Base-by-base conservation (phyloP, 2,329 filamentous ascomycete genomes). In the Samsoniella hepiali region DNA sequence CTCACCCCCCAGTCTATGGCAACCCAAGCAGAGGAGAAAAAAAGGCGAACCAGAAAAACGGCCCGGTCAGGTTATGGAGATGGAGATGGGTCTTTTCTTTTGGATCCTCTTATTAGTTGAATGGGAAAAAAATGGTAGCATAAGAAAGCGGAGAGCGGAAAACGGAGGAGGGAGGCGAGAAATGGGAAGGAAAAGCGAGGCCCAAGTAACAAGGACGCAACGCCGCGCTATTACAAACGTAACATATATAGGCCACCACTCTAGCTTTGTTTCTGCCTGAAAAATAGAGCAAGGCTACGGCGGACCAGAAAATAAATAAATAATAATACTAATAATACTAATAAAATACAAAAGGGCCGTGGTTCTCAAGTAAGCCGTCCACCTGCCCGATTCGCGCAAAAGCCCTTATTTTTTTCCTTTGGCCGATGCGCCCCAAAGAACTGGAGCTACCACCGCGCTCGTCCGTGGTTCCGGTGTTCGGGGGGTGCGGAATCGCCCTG, bases 351-450 rank as follows among this genome's bases (percentile, higher is more conserved):
- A 38, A 55, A 55, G 51, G 36, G 22, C 34, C 51, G 40, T 10
- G 40, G 27, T 22, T 27, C 29, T 29, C 44, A n/a, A 7, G 27
- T 34, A 51, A 10, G 29, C 56, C 22, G 51, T 47, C 31, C 42
- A 62, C 60, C 60, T 62, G 60, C 60, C 60, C 44, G 60, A 62
- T 62, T 62, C 31, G 53, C 53, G n/a, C 53, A 49, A 47, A 45
- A 13, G 13, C 31, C 31, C 13, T 57, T 57, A 22, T 57, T 45
- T 27, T 22, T 36, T 45, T 17, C 13, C 17, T 22, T 5, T 56
- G 38, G 38, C 38, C 38, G 38, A 40, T 40, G 38, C 38, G 38
- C 38, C 38, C 42, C 36, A 40, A n/a, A 32, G 42, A 51, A 6
- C 49, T 60, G 47, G 58, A 59, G 57, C 53, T n/a, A 32, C 4